Conservation (phyloP, 1,284 basidiomycete species). For the Sporisorium sorghi region DNA sequence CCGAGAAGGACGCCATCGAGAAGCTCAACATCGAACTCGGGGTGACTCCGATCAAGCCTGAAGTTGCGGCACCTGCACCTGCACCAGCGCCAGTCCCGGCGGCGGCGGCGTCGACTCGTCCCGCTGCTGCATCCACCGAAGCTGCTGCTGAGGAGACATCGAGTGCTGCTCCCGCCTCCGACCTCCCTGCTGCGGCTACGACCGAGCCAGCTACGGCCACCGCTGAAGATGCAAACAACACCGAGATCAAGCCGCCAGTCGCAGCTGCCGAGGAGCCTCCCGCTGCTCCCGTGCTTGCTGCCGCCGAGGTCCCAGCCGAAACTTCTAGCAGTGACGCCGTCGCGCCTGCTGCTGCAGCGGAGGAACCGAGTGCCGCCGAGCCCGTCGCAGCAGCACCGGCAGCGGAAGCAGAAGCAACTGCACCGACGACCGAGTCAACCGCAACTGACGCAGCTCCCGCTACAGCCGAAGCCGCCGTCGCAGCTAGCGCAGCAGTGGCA, state of each 20-base stretch:
- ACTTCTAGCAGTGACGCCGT: slow-evolving; percentile 10
- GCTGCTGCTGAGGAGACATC: slow-evolving; percentile 3
- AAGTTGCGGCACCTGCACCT: slow-evolving; percentile 10
- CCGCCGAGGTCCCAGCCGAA: slow-evolving; percentile 22
- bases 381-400: slow-evolving; percentile 3
- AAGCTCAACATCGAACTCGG: slow-evolving; percentile 40
- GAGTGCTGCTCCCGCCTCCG: neutral
- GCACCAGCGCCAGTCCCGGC: slow-evolving; percentile 4
- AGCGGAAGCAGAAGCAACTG: neutral
- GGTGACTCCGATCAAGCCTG: slow-evolving; percentile 9
- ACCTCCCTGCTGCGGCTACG: neutral
- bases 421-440: slow-evolving; percentile 1
- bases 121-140: neutral
- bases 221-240: neutral
- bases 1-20: slow-evolving; percentile 39
- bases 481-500: slow-evolving; percentile 10
- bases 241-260: slow-evolving; percentile 6
- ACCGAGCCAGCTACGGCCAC: neutral
- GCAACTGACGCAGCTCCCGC: slow-evolving; percentile 10
- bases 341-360: neutral
- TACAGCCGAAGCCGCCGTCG: slow-evolving; percentile 8
- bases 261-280: slow-evolving; percentile 8
- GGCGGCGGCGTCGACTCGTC: neutral
- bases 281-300: slow-evolving; percentile 23
- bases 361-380: neutral